phyloP scores from a whole-genome alignment of 139 green algal species.

The Prasinococcaceae sp. region DNA sequence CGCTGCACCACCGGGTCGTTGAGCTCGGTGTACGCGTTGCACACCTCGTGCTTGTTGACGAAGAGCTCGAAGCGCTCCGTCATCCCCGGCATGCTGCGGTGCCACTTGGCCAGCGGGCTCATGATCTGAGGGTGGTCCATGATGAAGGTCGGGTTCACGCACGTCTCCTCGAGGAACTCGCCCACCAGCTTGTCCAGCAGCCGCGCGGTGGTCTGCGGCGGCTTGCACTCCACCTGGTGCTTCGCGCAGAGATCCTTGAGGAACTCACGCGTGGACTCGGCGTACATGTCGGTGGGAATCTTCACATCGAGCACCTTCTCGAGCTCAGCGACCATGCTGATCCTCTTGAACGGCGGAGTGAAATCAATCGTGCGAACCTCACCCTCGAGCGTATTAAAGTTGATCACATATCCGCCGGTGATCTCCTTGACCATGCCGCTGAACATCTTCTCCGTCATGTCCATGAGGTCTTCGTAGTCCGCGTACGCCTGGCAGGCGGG shows the following conservation, averaged over 20 bases:
- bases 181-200: slow-evolving; percentile 98
- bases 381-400: slow-evolving; percentile 59
- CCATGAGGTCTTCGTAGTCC: slow-evolving; percentile 97
- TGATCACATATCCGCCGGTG: slow-evolving; percentile 80
- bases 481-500: slow-evolving; percentile 81
- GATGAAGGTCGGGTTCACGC: slow-evolving; percentile 93
- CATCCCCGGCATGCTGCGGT: slow-evolving; percentile 35
- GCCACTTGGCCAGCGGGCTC: slow-evolving; percentile 93
- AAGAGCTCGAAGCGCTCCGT: slow-evolving; percentile 99
- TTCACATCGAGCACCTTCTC: background rate
- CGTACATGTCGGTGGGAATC: too few species aligned
- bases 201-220: slow-evolving; percentile 68
- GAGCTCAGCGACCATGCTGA: slow-evolving; percentile 17
- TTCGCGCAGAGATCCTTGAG: slow-evolving; percentile 23
- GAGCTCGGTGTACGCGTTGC: slow-evolving; percentile 99
- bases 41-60: slow-evolving; percentile 90
- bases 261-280: slow-evolving; percentile 10
- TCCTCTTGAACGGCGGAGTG: slow-evolving; percentile 46
- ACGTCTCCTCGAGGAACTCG: slow-evolving; percentile 88
- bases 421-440: slow-evolving; percentile 75
- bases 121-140: slow-evolving; percentile 98
- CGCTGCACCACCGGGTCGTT: slow-evolving; percentile 95
- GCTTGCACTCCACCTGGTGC: slow-evolving; percentile 63
- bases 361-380: slow-evolving; percentile 86
- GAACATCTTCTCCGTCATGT: slow-evolving; percentile 90